A percentile compares a stretch with the other conserved stretches of the same genome.
Conservation (phyloP, 352 stramenopile genomes). For the Phytophthora europaea region DNA sequence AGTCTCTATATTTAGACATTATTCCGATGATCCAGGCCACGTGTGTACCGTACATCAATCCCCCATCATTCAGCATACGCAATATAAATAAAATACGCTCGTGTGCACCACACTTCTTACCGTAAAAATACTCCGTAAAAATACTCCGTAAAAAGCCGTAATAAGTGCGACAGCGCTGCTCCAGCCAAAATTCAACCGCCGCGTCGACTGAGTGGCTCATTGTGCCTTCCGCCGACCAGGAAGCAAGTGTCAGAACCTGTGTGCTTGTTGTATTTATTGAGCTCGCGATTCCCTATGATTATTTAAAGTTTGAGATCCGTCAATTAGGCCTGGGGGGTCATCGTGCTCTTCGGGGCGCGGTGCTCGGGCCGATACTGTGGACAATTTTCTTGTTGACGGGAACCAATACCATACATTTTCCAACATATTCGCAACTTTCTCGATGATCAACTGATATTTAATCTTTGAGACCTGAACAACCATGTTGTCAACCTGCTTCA, state of each 20-base stretch:
- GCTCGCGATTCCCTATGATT: conserved; percentile 67
- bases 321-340: conserved; percentile 56
- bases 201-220: conserved; percentile 4
- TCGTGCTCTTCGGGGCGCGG: conserved; percentile 23
- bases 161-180: conserved; percentile 6
- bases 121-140: conserved; percentile 21
- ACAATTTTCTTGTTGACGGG: conserved; percentile 80
- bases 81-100: too few relatives aligned
- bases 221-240: background rate
- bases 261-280: background rate
- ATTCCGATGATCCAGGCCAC: conserved; percentile 31
- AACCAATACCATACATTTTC: conserved; percentile 9
- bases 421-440: conserved; percentile 31
- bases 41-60: background rate
- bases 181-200: conserved; percentile 14
- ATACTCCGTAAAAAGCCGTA: conserved; percentile 34
- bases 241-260: conserved; percentile 1
- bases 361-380: conserved; percentile 68
- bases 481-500: conserved; percentile 68
- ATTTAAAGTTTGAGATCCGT: conserved; percentile 91
- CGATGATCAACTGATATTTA: conserved; percentile 89
- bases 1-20: conserved; percentile 18
- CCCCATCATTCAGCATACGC: background rate
- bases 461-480: conserved; percentile 88
- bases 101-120: conserved; percentile 13